phyloP scores from a whole-genome alignment of 2,329 filamentous ascomycete species.

The Pseudogymnoascus sp. region DNA sequence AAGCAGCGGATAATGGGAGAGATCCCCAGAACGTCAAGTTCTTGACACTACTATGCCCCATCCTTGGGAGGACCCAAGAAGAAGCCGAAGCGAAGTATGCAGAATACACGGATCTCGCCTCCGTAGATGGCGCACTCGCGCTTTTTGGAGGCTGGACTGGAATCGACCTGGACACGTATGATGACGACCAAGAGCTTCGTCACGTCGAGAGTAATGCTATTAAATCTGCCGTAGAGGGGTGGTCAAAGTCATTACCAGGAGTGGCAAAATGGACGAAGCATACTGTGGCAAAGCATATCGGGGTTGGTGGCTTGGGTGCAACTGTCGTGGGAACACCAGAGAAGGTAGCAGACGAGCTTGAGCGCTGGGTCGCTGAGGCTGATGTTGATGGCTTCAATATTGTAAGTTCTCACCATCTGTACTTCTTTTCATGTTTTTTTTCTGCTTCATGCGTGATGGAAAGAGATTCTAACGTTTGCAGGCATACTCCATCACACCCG shows the following conservation, averaged over 20 bases:
- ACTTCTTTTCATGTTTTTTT: background rate
- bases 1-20: slow-evolving; percentile 45
- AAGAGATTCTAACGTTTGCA: background rate
- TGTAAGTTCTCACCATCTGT: slow-evolving; percentile 34
- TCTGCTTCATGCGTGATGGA: slow-evolving; percentile 26
- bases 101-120: slow-evolving; percentile 53
- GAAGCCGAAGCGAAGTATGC: slow-evolving; percentile 57
- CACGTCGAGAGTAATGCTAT: slow-evolving; percentile 35
- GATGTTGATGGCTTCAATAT: slow-evolving; percentile 70
- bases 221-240: slow-evolving; percentile 46
- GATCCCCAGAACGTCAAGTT: slow-evolving; percentile 57
- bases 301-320: slow-evolving; percentile 57
- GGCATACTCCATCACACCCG: slow-evolving; percentile 55
- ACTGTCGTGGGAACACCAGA: slow-evolving; percentile 55
- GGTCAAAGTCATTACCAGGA: slow-evolving; percentile 47
- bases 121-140: slow-evolving; percentile 57
- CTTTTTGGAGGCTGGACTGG: slow-evolving; percentile 70
- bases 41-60: slow-evolving; percentile 55
- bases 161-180: slow-evolving; percentile 52
- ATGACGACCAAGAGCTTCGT: slow-evolving; percentile 54
- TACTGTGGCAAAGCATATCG: slow-evolving; percentile 59
- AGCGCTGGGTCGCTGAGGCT: slow-evolving; percentile 58
- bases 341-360: slow-evolving; percentile 58
- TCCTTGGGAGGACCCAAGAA: slow-evolving; percentile 57
- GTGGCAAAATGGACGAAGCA: slow-evolving; percentile 64